A percentile compares a stretch with the other conserved stretches of the same genome.
Conservation (phyloP, 768 basidiomycete genomes). For the Mycena venus region DNA sequence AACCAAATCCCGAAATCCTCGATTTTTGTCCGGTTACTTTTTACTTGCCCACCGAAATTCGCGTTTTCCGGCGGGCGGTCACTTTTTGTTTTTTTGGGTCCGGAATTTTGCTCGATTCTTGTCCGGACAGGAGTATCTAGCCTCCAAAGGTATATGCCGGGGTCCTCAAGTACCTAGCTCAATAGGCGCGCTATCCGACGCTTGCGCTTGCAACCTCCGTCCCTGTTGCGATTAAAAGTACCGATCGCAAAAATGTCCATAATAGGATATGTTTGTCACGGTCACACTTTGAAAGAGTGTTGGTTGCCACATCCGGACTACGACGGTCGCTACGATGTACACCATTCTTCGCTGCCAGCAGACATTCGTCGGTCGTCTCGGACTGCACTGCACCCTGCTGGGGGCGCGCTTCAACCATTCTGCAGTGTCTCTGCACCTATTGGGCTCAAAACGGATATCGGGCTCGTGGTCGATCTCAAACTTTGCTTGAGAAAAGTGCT, state of each 20-base stretch:
- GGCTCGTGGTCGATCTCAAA: neutral
- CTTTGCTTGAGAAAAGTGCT: neutral
- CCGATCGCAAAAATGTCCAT: neutral
- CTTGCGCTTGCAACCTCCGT: too few species aligned
- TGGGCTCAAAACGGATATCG: neutral
- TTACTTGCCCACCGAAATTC: too few species aligned
- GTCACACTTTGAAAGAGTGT: conserved; percentile 3
- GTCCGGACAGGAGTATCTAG: too few species aligned
- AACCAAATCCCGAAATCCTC: too few species aligned
- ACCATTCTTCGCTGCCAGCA: conserved; percentile 10
- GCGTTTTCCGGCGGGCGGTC: too few species aligned
- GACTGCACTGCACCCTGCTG: neutral
- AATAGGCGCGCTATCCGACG: neutral
- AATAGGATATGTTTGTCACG: conserved; percentile 27
- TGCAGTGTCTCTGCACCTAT: neutral
- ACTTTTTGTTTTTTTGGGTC: too few species aligned
- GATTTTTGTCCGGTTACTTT: too few species aligned
- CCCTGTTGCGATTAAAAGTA: neutral
- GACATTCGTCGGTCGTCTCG: conserved; percentile 16
- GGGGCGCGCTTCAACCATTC: neutral
- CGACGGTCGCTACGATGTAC: conserved; percentile 25
- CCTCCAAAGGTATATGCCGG: too few species aligned
- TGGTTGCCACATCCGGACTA: conserved; percentile 15
- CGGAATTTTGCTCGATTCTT: too few species aligned
- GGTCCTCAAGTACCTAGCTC: too few species aligned